Percentiles rank a stretch among this genome's conserved stretches.
Evolutionary conservation across 768 basidiomycete species (phyloP).

Genomic region (Grammothele lineata): DNA sequence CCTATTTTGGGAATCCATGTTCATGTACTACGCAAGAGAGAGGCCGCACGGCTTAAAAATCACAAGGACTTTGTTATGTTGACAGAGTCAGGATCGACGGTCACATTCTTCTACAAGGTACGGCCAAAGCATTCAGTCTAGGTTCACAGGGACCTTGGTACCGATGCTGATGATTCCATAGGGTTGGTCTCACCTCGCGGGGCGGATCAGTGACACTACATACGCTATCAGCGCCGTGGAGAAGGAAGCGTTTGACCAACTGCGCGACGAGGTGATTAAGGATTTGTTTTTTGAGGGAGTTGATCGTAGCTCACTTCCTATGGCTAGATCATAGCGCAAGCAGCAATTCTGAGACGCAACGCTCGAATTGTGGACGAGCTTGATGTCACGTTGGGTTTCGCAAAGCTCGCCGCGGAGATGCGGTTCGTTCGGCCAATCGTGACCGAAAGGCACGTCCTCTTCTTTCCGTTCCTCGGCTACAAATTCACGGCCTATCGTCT

Average conservation of each 20-base stretch:
- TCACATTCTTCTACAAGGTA: slow-evolving; percentile 67
- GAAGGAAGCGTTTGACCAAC: slow-evolving; percentile 63
- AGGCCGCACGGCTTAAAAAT: slow-evolving; percentile 43
- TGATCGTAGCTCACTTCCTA: too few relatives aligned
- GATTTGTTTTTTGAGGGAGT: neutral
- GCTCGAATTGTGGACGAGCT: slow-evolving; percentile 81
- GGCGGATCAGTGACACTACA: slow-evolving; percentile 55
- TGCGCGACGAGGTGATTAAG: slow-evolving; percentile 59
- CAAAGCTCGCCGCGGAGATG: slow-evolving; percentile 73
- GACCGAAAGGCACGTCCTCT: slow-evolving; percentile 55
- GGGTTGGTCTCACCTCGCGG: slow-evolving; percentile 77
- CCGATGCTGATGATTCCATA: too few relatives aligned
- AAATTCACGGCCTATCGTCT: neutral
- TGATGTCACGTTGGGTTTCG: slow-evolving; percentile 80
- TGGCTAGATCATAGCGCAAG: slow-evolving; percentile 57
- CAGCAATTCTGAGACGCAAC: slow-evolving; percentile 61
- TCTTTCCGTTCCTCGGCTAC: neutral
- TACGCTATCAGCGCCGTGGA: slow-evolving; percentile 53
- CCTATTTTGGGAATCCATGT: slow-evolving; percentile 71
- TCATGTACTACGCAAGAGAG: slow-evolving; percentile 66
- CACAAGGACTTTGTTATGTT: slow-evolving; percentile 53
- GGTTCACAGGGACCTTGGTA: too few relatives aligned
- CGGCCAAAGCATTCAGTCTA: slow-evolving; percentile 28
- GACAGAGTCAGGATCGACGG: slow-evolving; percentile 61
- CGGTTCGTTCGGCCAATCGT: slow-evolving; percentile 70